phyloP scores from a whole-genome alignment of 305 asterid genomes.

The Vinca major region DNA sequence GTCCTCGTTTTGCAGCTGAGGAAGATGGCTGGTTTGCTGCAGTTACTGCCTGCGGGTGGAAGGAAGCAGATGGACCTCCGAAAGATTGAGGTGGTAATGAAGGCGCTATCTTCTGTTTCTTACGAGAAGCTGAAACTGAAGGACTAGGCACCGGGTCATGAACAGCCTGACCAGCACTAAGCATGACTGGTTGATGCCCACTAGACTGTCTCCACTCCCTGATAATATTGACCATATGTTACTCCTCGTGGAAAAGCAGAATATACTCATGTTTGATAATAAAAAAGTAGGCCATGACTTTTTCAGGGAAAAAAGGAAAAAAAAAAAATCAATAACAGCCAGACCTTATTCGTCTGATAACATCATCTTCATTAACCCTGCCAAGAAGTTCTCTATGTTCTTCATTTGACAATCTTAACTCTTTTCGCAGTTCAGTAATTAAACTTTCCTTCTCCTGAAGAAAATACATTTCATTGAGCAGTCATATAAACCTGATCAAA shows the following conservation, averaged over 20 bases:
- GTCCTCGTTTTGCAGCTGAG: slow-evolving; percentile 58
- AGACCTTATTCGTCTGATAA: slow-evolving; percentile 74
- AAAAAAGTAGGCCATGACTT: not conserved
- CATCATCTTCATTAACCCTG: slow-evolving; percentile 67
- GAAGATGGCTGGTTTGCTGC: slow-evolving; percentile 61
- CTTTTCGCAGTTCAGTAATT: slow-evolving; percentile 76
- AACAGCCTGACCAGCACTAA: slow-evolving; percentile 49
- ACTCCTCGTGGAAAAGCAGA: slow-evolving; percentile 3
- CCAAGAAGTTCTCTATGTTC: slow-evolving; percentile 74
- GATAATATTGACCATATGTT: slow-evolving; percentile 16
- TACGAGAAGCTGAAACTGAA: slow-evolving; percentile 75
- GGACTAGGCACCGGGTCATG: slow-evolving; percentile 71
- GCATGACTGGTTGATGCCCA: slow-evolving; percentile 53
- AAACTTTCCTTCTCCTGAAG: slow-evolving; percentile 78
- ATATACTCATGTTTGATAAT: not conserved
- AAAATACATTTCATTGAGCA: slow-evolving; percentile 30
- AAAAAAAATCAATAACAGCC: slow-evolving; percentile 1
- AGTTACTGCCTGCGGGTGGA: slow-evolving; percentile 48
- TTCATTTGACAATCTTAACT: slow-evolving; percentile 72
- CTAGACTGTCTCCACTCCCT: slow-evolving; percentile 85
- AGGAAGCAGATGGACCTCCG: slow-evolving; percentile 71
- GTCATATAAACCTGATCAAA: slow-evolving; percentile 30
- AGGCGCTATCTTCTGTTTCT: slow-evolving; percentile 58
- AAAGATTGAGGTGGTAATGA: slow-evolving; percentile 56
- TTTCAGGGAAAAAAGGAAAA: not conserved